These are phyloP conservation scores for Abrus pulchellus DNA, from an alignment of 306 rosid genomes.

Conservation along the genomic window DNA sequence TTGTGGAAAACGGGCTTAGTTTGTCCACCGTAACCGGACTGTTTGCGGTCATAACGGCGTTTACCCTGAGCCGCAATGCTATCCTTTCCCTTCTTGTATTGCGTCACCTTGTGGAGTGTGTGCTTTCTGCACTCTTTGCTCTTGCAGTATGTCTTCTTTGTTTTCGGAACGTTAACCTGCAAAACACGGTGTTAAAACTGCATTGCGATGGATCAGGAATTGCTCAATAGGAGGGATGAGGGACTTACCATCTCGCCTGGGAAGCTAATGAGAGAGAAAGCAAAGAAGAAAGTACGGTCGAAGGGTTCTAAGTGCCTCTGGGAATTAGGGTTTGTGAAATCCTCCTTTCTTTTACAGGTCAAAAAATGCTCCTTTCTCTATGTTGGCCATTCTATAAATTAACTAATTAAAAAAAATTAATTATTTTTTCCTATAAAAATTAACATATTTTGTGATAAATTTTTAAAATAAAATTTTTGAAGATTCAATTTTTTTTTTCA, in stretches of 20 bases:
- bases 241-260: slow-evolving; percentile 35
- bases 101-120: slow-evolving; percentile 65
- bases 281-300: neutral
- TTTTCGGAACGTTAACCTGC: slow-evolving; percentile 68
- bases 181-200: neutral
- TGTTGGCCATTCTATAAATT: slow-evolving; percentile 4
- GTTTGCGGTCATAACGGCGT: slow-evolving; percentile 64
- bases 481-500: no score
- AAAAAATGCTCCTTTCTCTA: no score
- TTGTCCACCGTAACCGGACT: slow-evolving; percentile 67
- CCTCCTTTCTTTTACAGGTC: neutral
- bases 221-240: neutral
- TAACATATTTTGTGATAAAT: no score
- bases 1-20: slow-evolving; percentile 65
- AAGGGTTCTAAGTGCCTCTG: neutral
- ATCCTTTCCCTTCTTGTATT: slow-evolving; percentile 65
- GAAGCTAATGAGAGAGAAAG: neutral
- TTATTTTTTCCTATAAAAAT: no score
- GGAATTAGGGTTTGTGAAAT: slow-evolving; percentile 42
- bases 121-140: slow-evolving; percentile 63
- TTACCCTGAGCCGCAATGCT: slow-evolving; percentile 65
- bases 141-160: slow-evolving; percentile 66
- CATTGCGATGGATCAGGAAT: neutral
- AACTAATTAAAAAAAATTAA: no score
- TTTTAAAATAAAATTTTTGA: no score